Conservation (phyloP, 192 early-diverging fungal genomes). For the Linnemannia elongata region DNA sequence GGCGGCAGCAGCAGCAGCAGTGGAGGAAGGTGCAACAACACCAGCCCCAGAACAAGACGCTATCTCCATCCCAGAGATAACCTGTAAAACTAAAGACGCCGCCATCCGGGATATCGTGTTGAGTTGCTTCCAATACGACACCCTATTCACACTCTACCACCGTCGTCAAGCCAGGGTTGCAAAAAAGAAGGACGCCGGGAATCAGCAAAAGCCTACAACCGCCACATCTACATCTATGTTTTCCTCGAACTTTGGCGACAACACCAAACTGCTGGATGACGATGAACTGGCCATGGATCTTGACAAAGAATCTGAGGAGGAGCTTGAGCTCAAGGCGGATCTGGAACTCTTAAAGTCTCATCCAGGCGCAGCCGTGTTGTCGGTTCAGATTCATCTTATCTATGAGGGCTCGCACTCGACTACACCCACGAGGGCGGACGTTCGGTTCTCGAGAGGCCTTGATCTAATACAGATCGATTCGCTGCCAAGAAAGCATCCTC, state of each 20-base stretch:
- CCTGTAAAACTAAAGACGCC: not conserved
- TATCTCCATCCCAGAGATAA: not conserved
- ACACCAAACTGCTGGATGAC: not conserved
- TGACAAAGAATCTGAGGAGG: not conserved
- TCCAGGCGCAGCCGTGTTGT: not conserved
- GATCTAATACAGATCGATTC: not conserved
- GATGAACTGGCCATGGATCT: conserved; percentile 15
- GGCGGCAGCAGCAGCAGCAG: not conserved
- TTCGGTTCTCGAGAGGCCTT: not conserved
- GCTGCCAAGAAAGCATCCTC: not conserved
- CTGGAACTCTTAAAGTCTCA: not conserved
- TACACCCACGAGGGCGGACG: not conserved
- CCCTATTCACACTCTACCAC: conserved; percentile 5
- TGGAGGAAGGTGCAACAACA: not conserved
- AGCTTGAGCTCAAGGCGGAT: not conserved
- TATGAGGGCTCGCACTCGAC: conserved; percentile 13
- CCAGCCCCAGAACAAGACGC: not conserved
- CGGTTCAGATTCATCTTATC: conserved; percentile 6
- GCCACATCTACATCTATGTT: not conserved
- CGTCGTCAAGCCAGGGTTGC: not conserved
- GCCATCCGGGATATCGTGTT: conserved; percentile 8
- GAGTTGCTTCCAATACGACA: not conserved
- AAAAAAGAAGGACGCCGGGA: not conserved
- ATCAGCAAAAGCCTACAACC: not conserved
- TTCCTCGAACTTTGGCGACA: not conserved